Percentiles rank a stretch among this genome's conserved stretches.
phyloP scores from a whole-genome alignment of 2,329 filamentous ascomycete species.

The Clarireedia monteithiana region DNA sequence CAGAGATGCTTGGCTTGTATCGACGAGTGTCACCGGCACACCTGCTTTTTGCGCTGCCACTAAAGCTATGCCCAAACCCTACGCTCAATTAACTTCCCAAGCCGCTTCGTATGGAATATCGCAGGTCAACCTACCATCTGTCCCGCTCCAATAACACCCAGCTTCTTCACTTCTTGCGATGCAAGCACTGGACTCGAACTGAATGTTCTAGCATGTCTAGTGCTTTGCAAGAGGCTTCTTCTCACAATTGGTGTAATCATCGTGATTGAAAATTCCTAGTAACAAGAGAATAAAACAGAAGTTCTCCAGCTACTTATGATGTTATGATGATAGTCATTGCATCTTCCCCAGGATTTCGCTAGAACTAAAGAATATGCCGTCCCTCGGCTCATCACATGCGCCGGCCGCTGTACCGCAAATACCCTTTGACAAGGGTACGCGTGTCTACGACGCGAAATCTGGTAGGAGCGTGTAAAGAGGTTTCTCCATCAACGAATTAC shows the following conservation, averaged over 20 bases:
- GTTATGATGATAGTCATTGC: not conserved
- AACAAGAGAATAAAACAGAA: not conserved
- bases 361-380: not conserved
- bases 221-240: constrained; percentile 18
- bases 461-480: constrained; percentile 18
- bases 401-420: not conserved
- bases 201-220: constrained; percentile 45
- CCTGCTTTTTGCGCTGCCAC: constrained; percentile 81
- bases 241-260: constrained; percentile 25
- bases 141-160: constrained; percentile 89
- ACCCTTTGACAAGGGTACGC: constrained; percentile 8
- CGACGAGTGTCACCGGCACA: constrained; percentile 79
- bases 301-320: not conserved
- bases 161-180: constrained; percentile 69
- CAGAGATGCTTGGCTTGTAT: constrained; percentile 74
- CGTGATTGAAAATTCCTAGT: constrained; percentile 1
- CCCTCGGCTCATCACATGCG: not conserved
- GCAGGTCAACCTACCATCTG: constrained; percentile 65
- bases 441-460: constrained; percentile 1
- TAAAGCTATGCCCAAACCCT: constrained; percentile 94
- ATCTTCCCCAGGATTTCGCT: not conserved
- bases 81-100: not conserved
- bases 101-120: not conserved
- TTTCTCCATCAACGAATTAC: constrained; percentile 7
- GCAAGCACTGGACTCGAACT: constrained; percentile 55